These are phyloP conservation scores for Leccinum imitatum DNA, from an alignment of 768 basidiomycete genomes.

Conservation along the genomic window DNA sequence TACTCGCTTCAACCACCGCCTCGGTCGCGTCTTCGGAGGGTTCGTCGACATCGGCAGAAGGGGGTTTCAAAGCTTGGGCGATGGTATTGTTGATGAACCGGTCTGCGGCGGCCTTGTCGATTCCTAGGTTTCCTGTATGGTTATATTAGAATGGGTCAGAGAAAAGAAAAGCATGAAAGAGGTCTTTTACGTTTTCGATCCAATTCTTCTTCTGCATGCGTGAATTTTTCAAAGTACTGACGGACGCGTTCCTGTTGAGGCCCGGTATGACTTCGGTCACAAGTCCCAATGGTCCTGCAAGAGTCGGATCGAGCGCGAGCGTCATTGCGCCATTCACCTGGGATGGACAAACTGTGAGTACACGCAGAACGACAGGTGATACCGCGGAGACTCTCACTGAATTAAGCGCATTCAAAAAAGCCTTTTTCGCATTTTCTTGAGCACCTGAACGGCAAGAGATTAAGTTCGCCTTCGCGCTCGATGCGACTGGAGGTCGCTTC, in stretches of 20 bases:
- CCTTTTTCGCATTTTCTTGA: constrained; percentile 78
- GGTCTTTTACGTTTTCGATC: no score
- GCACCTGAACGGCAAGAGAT: constrained; percentile 54
- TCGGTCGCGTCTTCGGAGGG: constrained; percentile 5
- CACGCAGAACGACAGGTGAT: background rate
- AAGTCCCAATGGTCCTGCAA: constrained; percentile 90
- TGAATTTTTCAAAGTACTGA: no score
- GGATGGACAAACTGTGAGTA: constrained; percentile 4
- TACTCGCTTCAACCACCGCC: constrained; percentile 13
- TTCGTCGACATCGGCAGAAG: constrained; percentile 29
- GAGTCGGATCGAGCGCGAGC: constrained; percentile 80
- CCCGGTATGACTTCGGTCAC: constrained; percentile 74
- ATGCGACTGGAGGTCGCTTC: constrained; percentile 33
- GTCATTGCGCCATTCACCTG: constrained; percentile 95
- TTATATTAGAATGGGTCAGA: no score
- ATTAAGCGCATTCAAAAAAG: constrained; percentile 83
- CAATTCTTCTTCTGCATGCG: no score
- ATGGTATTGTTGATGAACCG: constrained; percentile 88
- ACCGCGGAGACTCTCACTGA: constrained; percentile 46
- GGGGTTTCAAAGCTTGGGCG: constrained; percentile 48
- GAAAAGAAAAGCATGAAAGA: no score
- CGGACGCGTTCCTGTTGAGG: no score
- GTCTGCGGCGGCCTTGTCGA: constrained; percentile 37
- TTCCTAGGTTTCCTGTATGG: constrained; percentile 30
- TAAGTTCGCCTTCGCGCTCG: constrained; percentile 37